Base-by-base conservation (phyloP, 1,284 basidiomycete species). In the Pascua sp. region DNA sequence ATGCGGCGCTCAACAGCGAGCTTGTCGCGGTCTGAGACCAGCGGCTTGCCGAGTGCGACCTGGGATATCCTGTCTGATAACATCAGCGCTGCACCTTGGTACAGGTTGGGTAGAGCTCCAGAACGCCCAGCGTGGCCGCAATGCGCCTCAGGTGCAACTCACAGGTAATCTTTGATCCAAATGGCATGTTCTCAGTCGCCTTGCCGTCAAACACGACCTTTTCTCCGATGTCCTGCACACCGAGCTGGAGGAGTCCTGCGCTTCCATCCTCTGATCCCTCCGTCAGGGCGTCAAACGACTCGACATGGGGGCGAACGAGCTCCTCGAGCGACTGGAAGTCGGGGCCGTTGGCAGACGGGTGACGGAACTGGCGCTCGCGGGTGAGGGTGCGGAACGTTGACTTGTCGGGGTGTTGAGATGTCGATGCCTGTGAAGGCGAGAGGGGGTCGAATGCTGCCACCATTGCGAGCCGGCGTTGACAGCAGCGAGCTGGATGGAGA, bases 281-380 rank as follows among this genome's bases (percentile, higher is more conserved):
- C 71, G 96, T 91, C 38, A 99, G 83, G 11, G 92, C 88, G 76
- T 98, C 96, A 82, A 99, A 98, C 45, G 90, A 93, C 77, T 98
- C 90, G 62, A 98, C 85, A 73, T 97, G 94, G 11, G 96, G 96
- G 37, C 85, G 82, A 55, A 97, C 90, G 67, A 98, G 91, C 77
- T 96, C 91, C 67, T 95, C 91, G 56, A 98, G 82, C 56, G 91
- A 89, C 15, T 86, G 86, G 57, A 91, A 86, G 15, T 87, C 85
- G 42, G 88, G 84, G 17, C 84, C 84, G 48, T 84, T 78, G 64
- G 81, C 81, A 16, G 88, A 83, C 0, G 96, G 96, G 57, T 86
- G 82, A 73, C 84, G 83, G 80, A 97, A 97, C 5, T 83, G 79
- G 11, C 86, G 81, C 79, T 98, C 93, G 56, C 93, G 85, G 44